Conservation (phyloP, 106 monocot species). For the Allium fistulosum region DNA sequence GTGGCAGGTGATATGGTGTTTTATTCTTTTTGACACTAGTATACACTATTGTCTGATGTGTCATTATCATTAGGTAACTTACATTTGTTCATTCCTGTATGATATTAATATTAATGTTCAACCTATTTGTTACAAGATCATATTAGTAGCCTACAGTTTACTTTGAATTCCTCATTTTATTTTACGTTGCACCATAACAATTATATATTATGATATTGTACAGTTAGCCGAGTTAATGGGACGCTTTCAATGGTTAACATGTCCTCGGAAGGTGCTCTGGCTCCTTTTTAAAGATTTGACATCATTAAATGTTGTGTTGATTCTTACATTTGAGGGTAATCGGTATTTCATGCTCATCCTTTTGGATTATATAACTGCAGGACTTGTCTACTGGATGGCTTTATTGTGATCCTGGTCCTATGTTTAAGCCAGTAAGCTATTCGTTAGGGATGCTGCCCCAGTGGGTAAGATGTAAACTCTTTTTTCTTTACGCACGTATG, state of each 20-base stretch:
- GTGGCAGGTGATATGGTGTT: too few relatives aligned
- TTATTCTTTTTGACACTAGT: too few relatives aligned
- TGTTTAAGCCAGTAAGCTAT: conserved; percentile 75
- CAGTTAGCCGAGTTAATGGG: conserved; percentile 92
- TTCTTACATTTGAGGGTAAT: neutral
- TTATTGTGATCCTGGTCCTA: conserved; percentile 85
- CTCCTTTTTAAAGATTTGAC: neutral
- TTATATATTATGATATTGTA: conserved; percentile 1
- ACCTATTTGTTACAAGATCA: too few relatives aligned
- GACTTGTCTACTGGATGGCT: conserved; percentile 99
- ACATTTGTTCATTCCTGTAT: too few relatives aligned
- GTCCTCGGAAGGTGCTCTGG: conserved; percentile 77
- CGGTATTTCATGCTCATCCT: too few relatives aligned
- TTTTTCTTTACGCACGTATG: neutral
- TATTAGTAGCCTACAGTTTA: too few relatives aligned
- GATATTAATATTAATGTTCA: too few relatives aligned
- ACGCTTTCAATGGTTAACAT: conserved; percentile 87
- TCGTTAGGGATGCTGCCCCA: conserved; percentile 47
- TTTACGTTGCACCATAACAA: too few relatives aligned
- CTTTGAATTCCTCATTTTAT: too few relatives aligned
- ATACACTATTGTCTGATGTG: too few relatives aligned
- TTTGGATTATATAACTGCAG: conserved; percentile 25
- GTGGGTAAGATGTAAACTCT: conserved; percentile 44
- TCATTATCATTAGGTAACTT: too few relatives aligned
- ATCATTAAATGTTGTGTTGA: neutral